These are phyloP conservation scores for Cutaneotrichosporon cutaneum DNA, from an alignment of 1,284 basidiomycete species.

Conservation along the genomic window DNA sequence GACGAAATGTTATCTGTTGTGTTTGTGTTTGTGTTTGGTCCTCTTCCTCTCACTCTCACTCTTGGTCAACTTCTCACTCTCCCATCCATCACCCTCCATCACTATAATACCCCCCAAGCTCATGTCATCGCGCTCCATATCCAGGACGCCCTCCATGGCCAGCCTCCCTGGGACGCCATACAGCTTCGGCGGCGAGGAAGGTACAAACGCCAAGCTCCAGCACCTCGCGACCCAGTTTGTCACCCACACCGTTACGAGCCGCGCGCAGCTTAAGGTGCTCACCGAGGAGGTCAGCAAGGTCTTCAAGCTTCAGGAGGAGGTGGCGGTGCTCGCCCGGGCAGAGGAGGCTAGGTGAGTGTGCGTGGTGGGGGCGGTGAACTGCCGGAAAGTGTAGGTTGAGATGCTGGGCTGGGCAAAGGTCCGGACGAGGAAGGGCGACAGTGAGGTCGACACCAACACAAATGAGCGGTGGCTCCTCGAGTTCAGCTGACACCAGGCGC, in stretches of 20 bases:
- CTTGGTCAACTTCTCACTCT: not conserved
- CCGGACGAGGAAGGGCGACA: too few species aligned
- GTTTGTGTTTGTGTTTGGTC: not conserved
- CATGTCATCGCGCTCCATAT: not conserved
- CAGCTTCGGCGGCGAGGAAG: not conserved
- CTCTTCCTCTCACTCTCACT: too few species aligned
- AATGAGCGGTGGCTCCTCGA: too few species aligned
- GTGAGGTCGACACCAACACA: not conserved
- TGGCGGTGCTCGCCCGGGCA: not conserved
- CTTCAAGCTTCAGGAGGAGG: not conserved
- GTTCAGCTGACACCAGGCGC: not conserved
- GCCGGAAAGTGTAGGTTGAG: too few species aligned
- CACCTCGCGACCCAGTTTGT: not conserved
- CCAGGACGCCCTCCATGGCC: not conserved
- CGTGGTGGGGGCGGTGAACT: not conserved
- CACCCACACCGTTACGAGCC: not conserved
- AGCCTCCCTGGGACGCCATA: not conserved
- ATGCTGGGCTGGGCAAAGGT: too few species aligned
- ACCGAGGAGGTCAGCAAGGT: not conserved
- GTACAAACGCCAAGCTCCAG: not conserved
- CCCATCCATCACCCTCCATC: not conserved
- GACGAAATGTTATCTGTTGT: not conserved
- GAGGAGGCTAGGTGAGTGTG: not conserved
- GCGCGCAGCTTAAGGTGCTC: not conserved
- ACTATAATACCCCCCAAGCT: not conserved